Evolutionary conservation across 441 rosid species (phyloP), one percentile per base, ranked within the genome.

Genomic region (Brassica balearica): DNA sequence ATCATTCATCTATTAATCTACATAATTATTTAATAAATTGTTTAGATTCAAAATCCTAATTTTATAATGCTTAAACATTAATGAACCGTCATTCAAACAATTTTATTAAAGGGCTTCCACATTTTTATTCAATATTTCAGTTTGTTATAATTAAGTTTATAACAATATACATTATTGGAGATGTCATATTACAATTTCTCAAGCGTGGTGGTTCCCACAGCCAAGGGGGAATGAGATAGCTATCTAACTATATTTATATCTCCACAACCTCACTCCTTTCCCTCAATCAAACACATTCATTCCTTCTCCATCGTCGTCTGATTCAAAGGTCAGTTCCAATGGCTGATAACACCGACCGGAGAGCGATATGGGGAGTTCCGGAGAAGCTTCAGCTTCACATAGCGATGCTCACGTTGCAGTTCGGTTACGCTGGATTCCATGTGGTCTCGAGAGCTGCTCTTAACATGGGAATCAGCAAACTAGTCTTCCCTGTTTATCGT

Each of bases 361-460:
- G 95, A 79, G 75, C 87, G 82, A 67, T 87, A 91, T 95, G 96
- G 74, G 88, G 94, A 22, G 83, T 96, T 19, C 98, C 99, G 9
- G 99, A 96, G 83, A 86, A 88, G 69, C 46, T 85, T 53, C 97
- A 93, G 82, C 97, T 96, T 82, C 99, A 96, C 86, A 6, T 83
- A 88, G 99, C 99, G 82, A 96, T 96, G 99, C 79, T 93, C 85
- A 88, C 97, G 88, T 83, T 96, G 83, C 99, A 96, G 87, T 93
- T 96, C 74, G 99, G 99, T 8, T 96, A 96, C 46, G 99, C 99
- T 3, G 99, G 99, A 0, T 96, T 96, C 86, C 99, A 96, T 60
- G 99, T 96, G 1, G 97, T 96, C 34, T 96, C 99, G 2, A 85
- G 99, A 80, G 98, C 97, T 80, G 99, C 99, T 79, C 97, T 96